These are phyloP conservation scores for Phytophthora nicotianae DNA, from an alignment of 352 stramenopile species.

Conservation along the genomic window DNA sequence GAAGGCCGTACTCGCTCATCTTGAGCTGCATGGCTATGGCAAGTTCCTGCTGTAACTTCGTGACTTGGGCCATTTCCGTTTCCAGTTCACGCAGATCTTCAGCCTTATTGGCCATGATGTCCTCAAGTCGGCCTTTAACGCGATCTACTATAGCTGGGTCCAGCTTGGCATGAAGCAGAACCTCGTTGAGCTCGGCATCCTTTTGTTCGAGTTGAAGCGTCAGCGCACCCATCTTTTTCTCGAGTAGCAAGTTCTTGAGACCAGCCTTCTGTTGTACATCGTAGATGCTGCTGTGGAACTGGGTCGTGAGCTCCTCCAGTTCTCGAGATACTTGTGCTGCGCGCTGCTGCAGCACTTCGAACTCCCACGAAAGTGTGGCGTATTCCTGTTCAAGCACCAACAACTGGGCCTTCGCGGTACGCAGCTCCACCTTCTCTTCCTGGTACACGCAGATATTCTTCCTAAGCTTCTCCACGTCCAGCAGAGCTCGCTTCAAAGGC, in stretches of 20 bases:
- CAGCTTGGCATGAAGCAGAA: constrained; percentile 91
- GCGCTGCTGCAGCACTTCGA: constrained; percentile 93
- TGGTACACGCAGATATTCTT: constrained; percentile 76
- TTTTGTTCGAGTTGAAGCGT: constrained; percentile 88
- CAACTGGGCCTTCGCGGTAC: constrained; percentile 71
- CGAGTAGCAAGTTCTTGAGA: constrained; percentile 94
- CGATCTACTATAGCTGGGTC: constrained; percentile 83
- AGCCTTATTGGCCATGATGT: constrained; percentile 92
- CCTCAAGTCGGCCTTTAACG: constrained; percentile 86
- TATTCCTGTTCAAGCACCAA: constrained; percentile 90
- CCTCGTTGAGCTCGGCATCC: constrained; percentile 92
- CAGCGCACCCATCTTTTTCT: constrained; percentile 93
- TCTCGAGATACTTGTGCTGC: constrained; percentile 87
- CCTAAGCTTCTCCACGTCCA: constrained; percentile 74
- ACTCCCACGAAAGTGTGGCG: constrained; percentile 91
- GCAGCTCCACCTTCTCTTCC: constrained; percentile 71
- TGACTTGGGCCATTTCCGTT: constrained; percentile 71
- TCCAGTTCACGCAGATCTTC: constrained; percentile 84
- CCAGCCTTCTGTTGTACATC: constrained; percentile 94
- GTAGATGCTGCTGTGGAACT: constrained; percentile 91
- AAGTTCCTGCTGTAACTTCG: constrained; percentile 83
- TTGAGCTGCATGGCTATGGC: constrained; percentile 83
- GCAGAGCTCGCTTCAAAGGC: constrained; percentile 90
- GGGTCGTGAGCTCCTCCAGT: constrained; percentile 86
- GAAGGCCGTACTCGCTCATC: constrained; percentile 91